Conservation (phyloP, 2,329 filamentous ascomycete genomes). For the Cordyceps sp. region DNA sequence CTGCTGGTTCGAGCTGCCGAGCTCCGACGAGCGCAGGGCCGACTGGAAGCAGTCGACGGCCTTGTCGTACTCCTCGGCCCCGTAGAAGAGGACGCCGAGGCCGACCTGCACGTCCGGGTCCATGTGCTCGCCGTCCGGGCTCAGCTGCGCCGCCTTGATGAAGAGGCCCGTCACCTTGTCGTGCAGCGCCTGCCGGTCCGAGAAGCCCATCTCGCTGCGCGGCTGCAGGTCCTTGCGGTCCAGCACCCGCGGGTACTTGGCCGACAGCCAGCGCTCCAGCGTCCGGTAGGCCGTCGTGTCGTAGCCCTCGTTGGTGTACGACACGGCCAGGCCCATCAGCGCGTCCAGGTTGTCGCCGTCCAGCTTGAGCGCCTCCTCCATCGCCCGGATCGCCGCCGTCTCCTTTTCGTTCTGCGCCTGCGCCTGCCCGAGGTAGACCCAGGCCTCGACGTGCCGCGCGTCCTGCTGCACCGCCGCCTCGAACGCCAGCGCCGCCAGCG, state of each 20-base stretch:
- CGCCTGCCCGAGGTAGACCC: constrained; percentile 79
- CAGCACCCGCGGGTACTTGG: constrained; percentile 78
- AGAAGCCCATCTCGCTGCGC: constrained; percentile 79
- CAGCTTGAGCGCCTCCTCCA: constrained; percentile 79
- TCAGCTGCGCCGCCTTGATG: constrained; percentile 81
- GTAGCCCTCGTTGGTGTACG: constrained; percentile 97
- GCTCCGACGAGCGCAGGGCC: constrained; percentile 71
- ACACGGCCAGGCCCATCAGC: constrained; percentile 88
- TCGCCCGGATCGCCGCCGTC: constrained; percentile 79
- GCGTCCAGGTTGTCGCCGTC: constrained; percentile 78
- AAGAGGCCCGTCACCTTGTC: constrained; percentile 82
- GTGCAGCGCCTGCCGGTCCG: constrained; percentile 77
- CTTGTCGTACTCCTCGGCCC: constrained; percentile 94
- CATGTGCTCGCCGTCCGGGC: constrained; percentile 85
- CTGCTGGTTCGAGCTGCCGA: constrained; percentile 67
- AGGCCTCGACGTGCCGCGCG: constrained; percentile 74
- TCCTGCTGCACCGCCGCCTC: constrained; percentile 90
- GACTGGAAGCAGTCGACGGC: constrained; percentile 96
- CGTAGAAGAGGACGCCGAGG: constrained; percentile 92
- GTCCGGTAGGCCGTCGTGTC: constrained; percentile 94
- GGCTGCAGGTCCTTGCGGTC: constrained; percentile 55
- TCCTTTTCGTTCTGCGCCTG: constrained; percentile 99
- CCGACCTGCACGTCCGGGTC: constrained; percentile 97
- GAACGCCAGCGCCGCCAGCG: constrained; percentile 82
- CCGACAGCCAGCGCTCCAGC: constrained; percentile 89